phyloP scores from a whole-genome alignment of 345 rosid species.

The Hypericum perforatum region DNA sequence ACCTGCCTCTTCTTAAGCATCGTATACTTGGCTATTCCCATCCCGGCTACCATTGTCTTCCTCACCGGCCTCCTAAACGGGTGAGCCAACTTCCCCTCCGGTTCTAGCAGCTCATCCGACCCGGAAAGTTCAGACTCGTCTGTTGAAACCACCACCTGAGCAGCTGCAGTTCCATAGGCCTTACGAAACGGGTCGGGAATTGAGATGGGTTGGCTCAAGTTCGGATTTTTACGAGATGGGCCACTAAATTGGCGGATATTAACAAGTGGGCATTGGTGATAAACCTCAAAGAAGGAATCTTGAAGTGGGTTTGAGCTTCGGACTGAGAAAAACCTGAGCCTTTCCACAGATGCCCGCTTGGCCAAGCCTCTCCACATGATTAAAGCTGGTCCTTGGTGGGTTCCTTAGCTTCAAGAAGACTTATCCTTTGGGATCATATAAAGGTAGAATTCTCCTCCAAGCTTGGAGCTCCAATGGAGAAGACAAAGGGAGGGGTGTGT shows the following conservation, averaged over 20 bases:
- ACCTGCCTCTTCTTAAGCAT: slow-evolving; percentile 53
- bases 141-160: slow-evolving; percentile 48
- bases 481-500: no score
- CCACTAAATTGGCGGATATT: slow-evolving; percentile 12
- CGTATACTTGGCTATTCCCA: slow-evolving; percentile 42
- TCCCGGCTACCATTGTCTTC: slow-evolving; percentile 44
- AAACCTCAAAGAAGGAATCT: slow-evolving; percentile 1
- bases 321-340: slow-evolving; percentile 24
- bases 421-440: no score
- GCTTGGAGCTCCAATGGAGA: no score
- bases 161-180: slow-evolving; percentile 42
- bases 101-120: slow-evolving; percentile 55
- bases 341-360: slow-evolving; percentile 32
- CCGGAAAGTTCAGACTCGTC: slow-evolving; percentile 68
- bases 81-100: slow-evolving; percentile 32
- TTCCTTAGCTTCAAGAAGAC: no score
- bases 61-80: slow-evolving; percentile 24
- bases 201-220: slow-evolving; percentile 11
- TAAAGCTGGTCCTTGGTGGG: no score
- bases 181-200: slow-evolving; percentile 15
- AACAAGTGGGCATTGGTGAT: no score
- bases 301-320: background rate
- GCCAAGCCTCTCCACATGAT: slow-evolving; percentile 70
- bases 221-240: slow-evolving; percentile 15
- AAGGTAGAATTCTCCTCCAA: no score